Evolutionary conservation across 805 yeast genomes (phyloP).

Genomic region (Metschnikowia baotianmanensis): DNA sequence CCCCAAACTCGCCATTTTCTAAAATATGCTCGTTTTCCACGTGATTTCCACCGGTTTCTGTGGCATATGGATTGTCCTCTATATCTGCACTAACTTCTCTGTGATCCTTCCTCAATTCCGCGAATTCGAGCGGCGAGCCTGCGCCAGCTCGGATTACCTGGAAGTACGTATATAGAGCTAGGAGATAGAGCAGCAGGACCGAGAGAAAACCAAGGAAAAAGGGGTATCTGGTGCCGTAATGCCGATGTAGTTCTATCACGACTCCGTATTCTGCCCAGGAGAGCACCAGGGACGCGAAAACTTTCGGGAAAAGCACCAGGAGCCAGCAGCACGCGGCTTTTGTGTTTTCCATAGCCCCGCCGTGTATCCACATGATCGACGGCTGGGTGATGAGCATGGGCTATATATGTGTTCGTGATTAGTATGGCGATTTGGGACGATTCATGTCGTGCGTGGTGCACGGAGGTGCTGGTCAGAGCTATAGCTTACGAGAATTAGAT

Average conservation of each 20-base stretch:
- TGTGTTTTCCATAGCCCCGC: slow-evolving; percentile 6
- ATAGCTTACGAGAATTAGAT: too few relatives aligned
- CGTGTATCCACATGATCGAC: slow-evolving; percentile 16
- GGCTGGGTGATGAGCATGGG: slow-evolving; percentile 18
- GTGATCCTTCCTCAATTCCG: slow-evolving; percentile 35
- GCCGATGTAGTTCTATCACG: slow-evolving; percentile 26
- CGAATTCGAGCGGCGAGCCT: slow-evolving; percentile 64
- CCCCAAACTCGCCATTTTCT: too few relatives aligned
- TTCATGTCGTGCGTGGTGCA: slow-evolving; percentile 5
- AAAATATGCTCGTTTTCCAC: too few relatives aligned
- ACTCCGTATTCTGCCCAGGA: slow-evolving; percentile 49
- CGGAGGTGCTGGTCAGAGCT: slow-evolving; percentile 1
- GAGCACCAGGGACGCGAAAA: slow-evolving; percentile 39
- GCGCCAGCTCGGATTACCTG: slow-evolving; percentile 53
- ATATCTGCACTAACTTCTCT: too few relatives aligned
- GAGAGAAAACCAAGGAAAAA: slow-evolving; percentile 17
- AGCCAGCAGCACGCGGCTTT: slow-evolving; percentile 36
- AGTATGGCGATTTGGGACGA: background rate
- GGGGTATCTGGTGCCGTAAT: slow-evolving; percentile 6
- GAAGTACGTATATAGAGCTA: slow-evolving; percentile 51
- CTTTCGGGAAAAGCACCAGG: slow-evolving; percentile 47
- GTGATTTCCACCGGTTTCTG: too few relatives aligned
- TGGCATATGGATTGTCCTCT: too few relatives aligned
- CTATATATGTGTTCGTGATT: background rate
- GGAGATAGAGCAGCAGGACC: slow-evolving; percentile 25